Base-by-base conservation (phyloP, 1,284 basidiomycete species). In the Leccinum subrobustum region DNA sequence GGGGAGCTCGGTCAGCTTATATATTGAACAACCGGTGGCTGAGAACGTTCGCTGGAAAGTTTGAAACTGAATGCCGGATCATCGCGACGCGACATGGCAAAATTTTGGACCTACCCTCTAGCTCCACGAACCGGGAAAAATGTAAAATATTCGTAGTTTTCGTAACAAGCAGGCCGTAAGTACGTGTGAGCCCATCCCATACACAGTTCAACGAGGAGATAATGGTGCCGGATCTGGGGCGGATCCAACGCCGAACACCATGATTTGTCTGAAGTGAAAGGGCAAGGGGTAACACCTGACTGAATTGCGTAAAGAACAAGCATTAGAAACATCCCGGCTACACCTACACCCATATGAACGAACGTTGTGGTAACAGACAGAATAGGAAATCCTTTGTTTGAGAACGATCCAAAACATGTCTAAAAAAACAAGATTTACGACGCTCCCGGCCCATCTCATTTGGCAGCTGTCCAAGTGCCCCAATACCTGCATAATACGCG, bases 11-110 rank as follows among this genome's bases (percentile, higher is more conserved):
- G 25, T 52, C 44, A 42, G 44, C 25, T 74, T 71, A 69, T 71
- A 68, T 75, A 75, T 54, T n/a, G 60, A 35, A 14, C 52, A 54
- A 6, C 20, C n/a, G 60, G 58, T 68, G 72, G 71, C 68, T 74
- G 69, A 60, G 65, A 71, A 68, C 54, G 27, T 60, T 35, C 33
- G 51, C 54, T 52, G 12, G 48, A 25, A 25, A 25, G 48, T 23
- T 23, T 51, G 57, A 54, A 52, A 47, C 35, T 58, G 27, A 52
- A 59, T 63, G 35, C 64, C 58, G 52, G 57, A 57, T 20, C 42
- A 54, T 51, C 16, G 27, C 11, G 37, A 44, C 35, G 57, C 18
- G 9, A 54, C n/a, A 18, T 58, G 27, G 35, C 31, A 48, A 44
- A 18, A 0, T 20, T 65, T 56, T 50, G 51, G 27, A 50, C 53